These are phyloP conservation scores for Trichoderma sp. DNA, from an alignment of 2,329 filamentous ascomycete genomes.

Conservation along the genomic window DNA sequence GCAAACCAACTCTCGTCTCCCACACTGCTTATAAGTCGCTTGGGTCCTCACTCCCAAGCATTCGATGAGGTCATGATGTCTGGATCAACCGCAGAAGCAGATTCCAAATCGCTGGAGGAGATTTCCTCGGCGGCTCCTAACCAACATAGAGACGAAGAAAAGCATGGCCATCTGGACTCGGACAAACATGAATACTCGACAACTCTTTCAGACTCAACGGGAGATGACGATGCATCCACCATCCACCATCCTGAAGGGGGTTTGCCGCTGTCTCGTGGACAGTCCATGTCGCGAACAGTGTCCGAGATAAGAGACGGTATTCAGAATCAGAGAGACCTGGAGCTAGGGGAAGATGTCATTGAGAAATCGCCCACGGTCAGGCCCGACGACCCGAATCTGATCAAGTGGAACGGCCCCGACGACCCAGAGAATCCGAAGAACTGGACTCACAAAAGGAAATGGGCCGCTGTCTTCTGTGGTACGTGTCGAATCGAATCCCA, in stretches of 20 bases:
- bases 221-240: not conserved
- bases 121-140: not conserved
- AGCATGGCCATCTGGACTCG: not conserved
- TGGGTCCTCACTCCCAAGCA: not conserved
- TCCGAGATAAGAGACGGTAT: conserved; percentile 45
- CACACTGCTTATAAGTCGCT: conserved; percentile 1
- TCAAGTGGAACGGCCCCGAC: conserved; percentile 55
- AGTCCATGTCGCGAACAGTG: conserved; percentile 35
- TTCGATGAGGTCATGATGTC: not conserved
- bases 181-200: not conserved
- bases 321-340: conserved; percentile 35
- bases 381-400: conserved; percentile 41
- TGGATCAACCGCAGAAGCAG: not conserved
- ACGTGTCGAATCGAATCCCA: not conserved
- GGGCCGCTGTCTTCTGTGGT: conserved; percentile 51
- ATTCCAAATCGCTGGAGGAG: not conserved
- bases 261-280: not conserved
- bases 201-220: not conserved
- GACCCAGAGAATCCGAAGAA: conserved; percentile 55
- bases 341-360: conserved; percentile 33
- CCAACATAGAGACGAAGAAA: not conserved
- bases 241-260: not conserved
- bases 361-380: conserved; percentile 28
- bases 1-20: not conserved
- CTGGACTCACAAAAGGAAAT: conserved; percentile 58